These are phyloP conservation scores for Saccharomycopsis capsularis DNA, from an alignment of 805 yeast species.

Conservation along the genomic window DNA sequence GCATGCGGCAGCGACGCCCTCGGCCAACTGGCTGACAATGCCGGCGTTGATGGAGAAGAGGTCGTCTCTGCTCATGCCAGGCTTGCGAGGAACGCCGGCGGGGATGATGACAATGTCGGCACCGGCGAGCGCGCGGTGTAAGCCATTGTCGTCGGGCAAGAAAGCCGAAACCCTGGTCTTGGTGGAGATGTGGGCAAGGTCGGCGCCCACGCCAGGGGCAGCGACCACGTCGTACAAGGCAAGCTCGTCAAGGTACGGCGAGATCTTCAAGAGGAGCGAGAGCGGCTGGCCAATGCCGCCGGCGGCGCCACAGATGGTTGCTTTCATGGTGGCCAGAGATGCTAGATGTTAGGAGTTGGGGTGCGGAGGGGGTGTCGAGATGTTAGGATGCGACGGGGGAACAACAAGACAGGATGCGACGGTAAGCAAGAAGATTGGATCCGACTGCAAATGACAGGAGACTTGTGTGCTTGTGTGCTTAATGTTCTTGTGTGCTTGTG, in stretches of 20 bases:
- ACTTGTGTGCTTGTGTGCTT: too few relatives aligned
- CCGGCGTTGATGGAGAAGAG: slow-evolving; percentile 78
- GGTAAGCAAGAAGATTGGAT: too few relatives aligned
- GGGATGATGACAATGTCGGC: slow-evolving; percentile 39
- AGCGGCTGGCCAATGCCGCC: slow-evolving; percentile 95
- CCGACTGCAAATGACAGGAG: too few relatives aligned
- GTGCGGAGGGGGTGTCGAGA: too few relatives aligned
- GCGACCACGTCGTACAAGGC: slow-evolving; percentile 81
- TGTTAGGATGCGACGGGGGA: too few relatives aligned
- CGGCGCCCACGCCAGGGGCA: slow-evolving; percentile 84
- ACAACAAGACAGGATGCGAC: too few relatives aligned
- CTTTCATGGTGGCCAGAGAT: slow-evolving; percentile 50
- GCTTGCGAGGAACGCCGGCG: slow-evolving; percentile 90
- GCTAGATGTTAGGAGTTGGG: too few relatives aligned
- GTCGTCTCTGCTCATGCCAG: slow-evolving; percentile 92
- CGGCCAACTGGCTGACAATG: slow-evolving; percentile 67
- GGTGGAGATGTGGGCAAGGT: slow-evolving; percentile 76
- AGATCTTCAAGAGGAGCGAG: slow-evolving; percentile 67
- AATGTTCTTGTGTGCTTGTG: too few relatives aligned
- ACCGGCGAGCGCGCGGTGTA: slow-evolving; percentile 21
- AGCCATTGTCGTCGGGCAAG: slow-evolving; percentile 42
- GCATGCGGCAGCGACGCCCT: slow-evolving; percentile 62
- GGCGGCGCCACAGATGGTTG: slow-evolving; percentile 84
- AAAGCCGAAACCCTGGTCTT: slow-evolving; percentile 51
- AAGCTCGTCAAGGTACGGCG: slow-evolving; percentile 50